Conservation (phyloP, 1,139 yeast genomes). For the Blastobotrys malaysiensis region DNA sequence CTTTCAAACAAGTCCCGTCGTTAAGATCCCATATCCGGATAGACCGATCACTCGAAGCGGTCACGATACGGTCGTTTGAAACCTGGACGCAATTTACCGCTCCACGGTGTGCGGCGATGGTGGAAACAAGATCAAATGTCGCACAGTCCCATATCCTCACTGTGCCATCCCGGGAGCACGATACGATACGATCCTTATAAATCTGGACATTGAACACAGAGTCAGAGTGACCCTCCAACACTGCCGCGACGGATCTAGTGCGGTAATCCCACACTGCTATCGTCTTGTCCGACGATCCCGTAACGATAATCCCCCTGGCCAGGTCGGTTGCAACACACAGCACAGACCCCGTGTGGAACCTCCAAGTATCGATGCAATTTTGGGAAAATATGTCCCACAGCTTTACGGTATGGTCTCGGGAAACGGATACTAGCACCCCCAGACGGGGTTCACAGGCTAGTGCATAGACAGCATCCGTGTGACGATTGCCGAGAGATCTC, state of each 20-base stretch:
- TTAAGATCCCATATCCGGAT: slow-evolving; percentile 13
- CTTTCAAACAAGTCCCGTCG: slow-evolving; percentile 8
- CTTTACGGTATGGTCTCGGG: slow-evolving; percentile 11
- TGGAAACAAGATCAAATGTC: slow-evolving; percentile 3
- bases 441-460: slow-evolving; percentile 9
- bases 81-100: slow-evolving; percentile 12
- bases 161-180: slow-evolving; percentile 93
- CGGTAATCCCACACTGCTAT: slow-evolving; percentile 10
- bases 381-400: slow-evolving; percentile 11
- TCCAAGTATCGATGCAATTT: slow-evolving; percentile 8
- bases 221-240: slow-evolving; percentile 8
- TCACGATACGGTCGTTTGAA: slow-evolving; percentile 8
- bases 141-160: slow-evolving; percentile 73
- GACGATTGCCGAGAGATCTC: slow-evolving; percentile 4
- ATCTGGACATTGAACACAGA: slow-evolving; percentile 13
- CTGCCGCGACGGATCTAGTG: slow-evolving; percentile 2
- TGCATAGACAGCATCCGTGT: slow-evolving; percentile 11
- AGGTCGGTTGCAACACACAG: slow-evolving; percentile 12
- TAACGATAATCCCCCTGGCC: slow-evolving; percentile 11
- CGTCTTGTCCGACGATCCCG: slow-evolving; percentile 12
- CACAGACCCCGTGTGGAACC: slow-evolving; percentile 10
- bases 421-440: slow-evolving; percentile 9
- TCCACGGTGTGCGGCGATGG: slow-evolving; percentile 7
- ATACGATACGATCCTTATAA: slow-evolving; percentile 22
- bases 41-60: slow-evolving; percentile 14